Percentiles rank a stretch among this genome's conserved stretches.
Conservation (phyloP, 2,329 filamentous ascomycete species). For the Trichoderma sp. region DNA sequence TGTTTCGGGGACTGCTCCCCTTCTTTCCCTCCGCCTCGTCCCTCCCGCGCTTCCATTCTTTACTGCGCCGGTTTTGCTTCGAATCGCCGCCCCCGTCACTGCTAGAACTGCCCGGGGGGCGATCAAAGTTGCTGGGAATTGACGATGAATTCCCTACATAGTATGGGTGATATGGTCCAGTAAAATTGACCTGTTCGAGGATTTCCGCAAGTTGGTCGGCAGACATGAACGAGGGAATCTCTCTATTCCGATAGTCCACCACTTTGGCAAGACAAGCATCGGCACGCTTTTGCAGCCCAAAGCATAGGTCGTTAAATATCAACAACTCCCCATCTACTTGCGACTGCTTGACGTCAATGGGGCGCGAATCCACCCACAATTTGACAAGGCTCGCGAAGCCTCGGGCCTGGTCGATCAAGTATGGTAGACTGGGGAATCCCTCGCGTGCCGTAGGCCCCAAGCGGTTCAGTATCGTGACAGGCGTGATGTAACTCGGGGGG, state of each 20-base stretch:
- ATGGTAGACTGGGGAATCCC: conserved; percentile 89
- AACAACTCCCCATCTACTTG: conserved; percentile 49
- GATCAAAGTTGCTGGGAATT: conserved; percentile 29
- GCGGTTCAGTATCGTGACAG: conserved; percentile 81
- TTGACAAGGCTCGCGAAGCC: conserved; percentile 82
- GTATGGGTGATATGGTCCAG: conserved; percentile 35
- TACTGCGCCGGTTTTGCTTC: conserved; percentile 30
- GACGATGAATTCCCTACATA: conserved; percentile 27
- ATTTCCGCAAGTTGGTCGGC: conserved; percentile 44
- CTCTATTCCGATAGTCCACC: conserved; percentile 43
- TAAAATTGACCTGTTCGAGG: conserved; percentile 43
- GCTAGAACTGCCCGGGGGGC: conserved; percentile 49
- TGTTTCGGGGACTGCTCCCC: conserved; percentile 29
- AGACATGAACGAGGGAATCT: conserved; percentile 30
- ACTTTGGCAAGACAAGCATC: conserved; percentile 51
- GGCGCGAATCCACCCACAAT: conserved; percentile 65
- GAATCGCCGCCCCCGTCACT: conserved; percentile 39
- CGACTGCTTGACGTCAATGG: conserved; percentile 35
- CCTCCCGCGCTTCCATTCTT: conserved; percentile 32
- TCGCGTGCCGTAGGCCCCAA: conserved; percentile 78
- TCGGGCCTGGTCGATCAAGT: conserved; percentile 83
- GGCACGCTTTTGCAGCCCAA: conserved; percentile 48
- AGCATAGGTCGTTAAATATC: conserved; percentile 51
- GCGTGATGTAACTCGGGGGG: conserved; percentile 86
- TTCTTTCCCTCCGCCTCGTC: conserved; percentile 30